These are phyloP conservation scores for Microdochium paspali DNA, from an alignment of 2,329 filamentous ascomycete species.

Conservation along the genomic window DNA sequence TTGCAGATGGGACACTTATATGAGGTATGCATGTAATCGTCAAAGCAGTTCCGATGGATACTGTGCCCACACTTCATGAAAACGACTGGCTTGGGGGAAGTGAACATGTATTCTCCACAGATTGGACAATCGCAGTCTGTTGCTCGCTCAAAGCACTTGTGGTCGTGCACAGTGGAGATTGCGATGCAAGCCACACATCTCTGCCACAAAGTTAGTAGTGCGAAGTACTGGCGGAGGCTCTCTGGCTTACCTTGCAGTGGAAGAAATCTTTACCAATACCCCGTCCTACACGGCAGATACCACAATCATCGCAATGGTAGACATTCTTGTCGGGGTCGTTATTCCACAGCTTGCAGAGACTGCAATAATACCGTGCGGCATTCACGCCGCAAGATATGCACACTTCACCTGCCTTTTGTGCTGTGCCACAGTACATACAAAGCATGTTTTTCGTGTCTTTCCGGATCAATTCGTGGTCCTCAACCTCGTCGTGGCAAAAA, in stretches of 20 bases:
- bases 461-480: slow-evolving; percentile 71
- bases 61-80: slow-evolving; percentile 96
- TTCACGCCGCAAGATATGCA: slow-evolving; percentile 70
- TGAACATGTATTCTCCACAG: slow-evolving; percentile 94
- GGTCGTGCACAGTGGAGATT: slow-evolving; percentile 72
- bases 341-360: slow-evolving; percentile 94
- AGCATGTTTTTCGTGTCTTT: slow-evolving; percentile 90
- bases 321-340: slow-evolving; percentile 85
- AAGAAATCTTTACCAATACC: slow-evolving; percentile 95
- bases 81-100: slow-evolving; percentile 76
- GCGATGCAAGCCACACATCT: slow-evolving; percentile 91
- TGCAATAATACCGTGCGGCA: slow-evolving; percentile 85
- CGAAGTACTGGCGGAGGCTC: background rate
- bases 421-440: slow-evolving; percentile 86
- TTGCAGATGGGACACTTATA: slow-evolving; percentile 97
- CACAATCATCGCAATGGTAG: slow-evolving; percentile 93
- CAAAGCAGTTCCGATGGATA: slow-evolving; percentile 84
- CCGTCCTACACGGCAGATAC: slow-evolving; percentile 84
- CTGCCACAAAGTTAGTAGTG: slow-evolving; percentile 28
- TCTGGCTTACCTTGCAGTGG: slow-evolving; percentile 74
- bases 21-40: slow-evolving; percentile 76
- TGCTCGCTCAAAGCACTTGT: slow-evolving; percentile 89
- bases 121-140: slow-evolving; percentile 96
- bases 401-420: slow-evolving; percentile 70
- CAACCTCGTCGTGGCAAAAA: slow-evolving; percentile 80